Conservation (phyloP, 73 alveolate species). For the Vitrella brassicaformis region DNA sequence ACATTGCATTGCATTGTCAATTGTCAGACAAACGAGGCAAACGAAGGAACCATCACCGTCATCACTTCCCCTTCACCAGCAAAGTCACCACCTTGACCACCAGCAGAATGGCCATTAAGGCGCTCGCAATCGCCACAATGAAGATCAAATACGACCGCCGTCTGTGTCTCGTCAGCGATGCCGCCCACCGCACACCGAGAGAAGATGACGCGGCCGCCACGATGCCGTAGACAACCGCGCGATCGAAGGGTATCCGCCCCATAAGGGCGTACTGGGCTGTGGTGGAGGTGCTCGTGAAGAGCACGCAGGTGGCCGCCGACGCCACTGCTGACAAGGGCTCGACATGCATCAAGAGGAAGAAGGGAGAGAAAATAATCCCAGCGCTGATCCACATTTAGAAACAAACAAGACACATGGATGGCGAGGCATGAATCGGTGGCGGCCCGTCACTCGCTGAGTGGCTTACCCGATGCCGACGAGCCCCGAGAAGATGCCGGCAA, state of each 20-base stretch:
- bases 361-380: slow-evolving; percentile 9
- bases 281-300: slow-evolving; percentile 12
- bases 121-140: neutral
- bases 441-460: too few relatives aligned
- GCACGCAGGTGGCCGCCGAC: slow-evolving; percentile 2
- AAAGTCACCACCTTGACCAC: too few relatives aligned
- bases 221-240: slow-evolving; percentile 2
- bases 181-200: neutral
- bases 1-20: too few relatives aligned
- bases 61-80: too few relatives aligned
- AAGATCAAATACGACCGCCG: neutral
- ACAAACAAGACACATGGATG: too few relatives aligned
- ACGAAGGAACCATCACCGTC: too few relatives aligned
- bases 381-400: too few relatives aligned
- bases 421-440: too few relatives aligned
- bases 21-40: too few relatives aligned
- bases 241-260: neutral
- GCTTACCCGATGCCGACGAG: slow-evolving; percentile 13
- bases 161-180: neutral
- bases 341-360: slow-evolving; percentile 8
- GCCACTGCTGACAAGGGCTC: slow-evolving; percentile 8
- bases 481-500: too few relatives aligned
- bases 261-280: slow-evolving; percentile 5
- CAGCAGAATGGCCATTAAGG: too few relatives aligned
- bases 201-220: neutral